phyloP scores from a whole-genome alignment of 306 rosid species.

The Alnus glutinosa region DNA sequence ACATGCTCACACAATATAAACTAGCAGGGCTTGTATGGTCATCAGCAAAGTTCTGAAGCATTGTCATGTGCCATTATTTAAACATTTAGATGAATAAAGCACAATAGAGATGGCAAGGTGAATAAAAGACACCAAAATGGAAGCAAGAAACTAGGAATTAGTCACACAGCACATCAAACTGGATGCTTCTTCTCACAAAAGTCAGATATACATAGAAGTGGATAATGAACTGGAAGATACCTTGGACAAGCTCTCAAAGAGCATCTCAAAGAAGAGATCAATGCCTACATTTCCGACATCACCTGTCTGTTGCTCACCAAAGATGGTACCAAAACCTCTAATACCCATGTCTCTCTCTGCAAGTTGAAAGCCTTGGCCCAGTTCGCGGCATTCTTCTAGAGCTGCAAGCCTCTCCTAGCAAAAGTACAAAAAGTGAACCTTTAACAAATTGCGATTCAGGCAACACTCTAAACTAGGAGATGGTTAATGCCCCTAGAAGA shows the following conservation, averaged over 20 bases:
- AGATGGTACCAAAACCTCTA: slow-evolving; percentile 94
- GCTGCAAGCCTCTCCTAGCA: slow-evolving; percentile 88
- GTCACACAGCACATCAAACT: neutral
- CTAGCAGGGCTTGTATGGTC: neutral
- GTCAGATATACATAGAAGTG: slow-evolving; percentile 14
- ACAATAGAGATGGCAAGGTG: neutral
- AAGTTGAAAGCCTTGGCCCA: slow-evolving; percentile 97
- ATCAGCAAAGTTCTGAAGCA: neutral
- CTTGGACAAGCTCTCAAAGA: slow-evolving; percentile 97
- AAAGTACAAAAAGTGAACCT: slow-evolving; percentile 37
- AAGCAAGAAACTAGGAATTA: slow-evolving; percentile 14
- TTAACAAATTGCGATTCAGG: slow-evolving; percentile 25
- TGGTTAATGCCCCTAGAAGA: slow-evolving; percentile 11
- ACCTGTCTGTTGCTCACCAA: slow-evolving; percentile 95
- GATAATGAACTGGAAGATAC: slow-evolving; percentile 36
- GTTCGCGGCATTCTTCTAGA: slow-evolving; percentile 90
- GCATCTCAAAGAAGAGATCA: slow-evolving; percentile 98
- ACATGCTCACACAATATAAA: neutral
- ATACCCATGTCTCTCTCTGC: slow-evolving; percentile 98
- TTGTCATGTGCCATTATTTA: neutral
- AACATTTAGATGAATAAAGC: neutral
- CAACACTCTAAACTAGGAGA: slow-evolving; percentile 21
- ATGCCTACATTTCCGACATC: slow-evolving; percentile 96
- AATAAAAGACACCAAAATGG: slow-evolving; percentile 16
- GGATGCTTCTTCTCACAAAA: slow-evolving; percentile 19